A percentile compares a stretch with the other conserved stretches of the same genome.
These are phyloP conservation scores for Phytophthora colocasiae DNA, from an alignment of 352 stramenopile species.

Conservation along the genomic window DNA sequence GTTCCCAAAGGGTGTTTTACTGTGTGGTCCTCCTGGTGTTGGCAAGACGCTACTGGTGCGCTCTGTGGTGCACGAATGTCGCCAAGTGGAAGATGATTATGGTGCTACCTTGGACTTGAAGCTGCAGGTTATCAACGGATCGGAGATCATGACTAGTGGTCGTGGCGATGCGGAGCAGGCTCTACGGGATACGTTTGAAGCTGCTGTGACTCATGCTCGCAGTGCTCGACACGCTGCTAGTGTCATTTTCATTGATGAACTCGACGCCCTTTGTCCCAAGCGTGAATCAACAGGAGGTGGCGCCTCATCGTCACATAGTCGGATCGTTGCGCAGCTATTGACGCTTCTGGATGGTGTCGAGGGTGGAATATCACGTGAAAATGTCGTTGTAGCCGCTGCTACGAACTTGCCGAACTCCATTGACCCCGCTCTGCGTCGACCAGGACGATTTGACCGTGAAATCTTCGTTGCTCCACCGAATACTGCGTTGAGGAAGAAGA, in stretches of 20 bases:
- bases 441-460: constrained; percentile 85
- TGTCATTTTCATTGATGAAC: constrained; percentile 96
- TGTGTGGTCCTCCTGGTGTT: constrained; percentile 81
- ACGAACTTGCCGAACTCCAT: constrained; percentile 96
- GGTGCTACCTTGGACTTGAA: constrained; percentile 44
- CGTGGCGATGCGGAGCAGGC: constrained; percentile 75
- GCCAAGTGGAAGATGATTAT: constrained; percentile 33
- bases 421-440: constrained; percentile 73
- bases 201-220: constrained; percentile 40
- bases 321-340: constrained; percentile 95
- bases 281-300: constrained; percentile 65
- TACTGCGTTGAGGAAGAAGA: constrained; percentile 49
- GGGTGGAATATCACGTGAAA: constrained; percentile 45
- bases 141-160: constrained; percentile 80
- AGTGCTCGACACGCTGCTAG: constrained; percentile 42
- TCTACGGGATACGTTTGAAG: constrained; percentile 66
- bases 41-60: constrained; percentile 86
- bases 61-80: constrained; percentile 68
- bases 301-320: constrained; percentile 53
- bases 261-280: constrained; percentile 96
- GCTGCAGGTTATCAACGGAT: constrained; percentile 80
- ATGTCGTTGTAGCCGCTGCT: constrained; percentile 95
- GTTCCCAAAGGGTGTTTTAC: constrained; percentile 73
- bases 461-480: constrained; percentile 68
- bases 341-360: constrained; percentile 96